These are phyloP conservation scores for Aspergillus niger DNA, from an alignment of 2,329 filamentous ascomycete species.

Conservation along the genomic window DNA sequence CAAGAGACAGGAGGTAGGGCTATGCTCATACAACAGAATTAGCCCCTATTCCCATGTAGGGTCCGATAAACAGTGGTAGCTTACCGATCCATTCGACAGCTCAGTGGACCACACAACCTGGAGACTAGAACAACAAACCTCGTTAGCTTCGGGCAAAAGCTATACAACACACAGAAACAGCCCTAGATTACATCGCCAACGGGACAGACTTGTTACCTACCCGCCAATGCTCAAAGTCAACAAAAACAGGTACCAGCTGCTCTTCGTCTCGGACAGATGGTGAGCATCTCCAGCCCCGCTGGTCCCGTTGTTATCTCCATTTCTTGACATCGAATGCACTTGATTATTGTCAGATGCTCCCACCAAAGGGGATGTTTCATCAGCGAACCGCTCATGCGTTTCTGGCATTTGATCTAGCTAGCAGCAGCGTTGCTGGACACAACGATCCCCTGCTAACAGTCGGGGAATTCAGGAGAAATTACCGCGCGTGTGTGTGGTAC, in stretches of 20 bases:
- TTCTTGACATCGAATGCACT: slow-evolving; percentile 21
- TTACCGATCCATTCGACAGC: slow-evolving; percentile 81
- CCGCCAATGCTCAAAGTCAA: slow-evolving; percentile 84
- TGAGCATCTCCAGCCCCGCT: slow-evolving; percentile 43
- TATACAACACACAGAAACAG: not conserved
- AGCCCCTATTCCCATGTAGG: not conserved
- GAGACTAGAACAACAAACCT: slow-evolving; percentile 52
- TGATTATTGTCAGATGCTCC: slow-evolving; percentile 24
- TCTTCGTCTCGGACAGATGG: slow-evolving; percentile 64
- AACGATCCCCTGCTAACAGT: not conserved
- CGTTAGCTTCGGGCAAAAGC: slow-evolving; percentile 7
- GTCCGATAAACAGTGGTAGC: slow-evolving; percentile 24
- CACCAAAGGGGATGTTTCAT: slow-evolving; percentile 37
- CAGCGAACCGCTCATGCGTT: slow-evolving; percentile 18
- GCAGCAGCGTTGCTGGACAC: not conserved
- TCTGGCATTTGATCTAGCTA: slow-evolving; percentile 17
- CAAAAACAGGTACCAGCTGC: slow-evolving; percentile 79
- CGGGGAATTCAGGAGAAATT: not conserved
- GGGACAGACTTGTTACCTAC: slow-evolving; percentile 35
- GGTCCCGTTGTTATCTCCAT: slow-evolving; percentile 6
- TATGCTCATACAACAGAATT: slow-evolving; percentile 18
- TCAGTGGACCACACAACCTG: slow-evolving; percentile 97
- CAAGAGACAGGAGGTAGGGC: slow-evolving; percentile 76
- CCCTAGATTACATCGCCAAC: not conserved
- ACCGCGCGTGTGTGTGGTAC: not conserved